Base-by-base conservation (phyloP, 2,329 filamentous ascomycete species). In the Monosporascus cannonballus region DNA sequence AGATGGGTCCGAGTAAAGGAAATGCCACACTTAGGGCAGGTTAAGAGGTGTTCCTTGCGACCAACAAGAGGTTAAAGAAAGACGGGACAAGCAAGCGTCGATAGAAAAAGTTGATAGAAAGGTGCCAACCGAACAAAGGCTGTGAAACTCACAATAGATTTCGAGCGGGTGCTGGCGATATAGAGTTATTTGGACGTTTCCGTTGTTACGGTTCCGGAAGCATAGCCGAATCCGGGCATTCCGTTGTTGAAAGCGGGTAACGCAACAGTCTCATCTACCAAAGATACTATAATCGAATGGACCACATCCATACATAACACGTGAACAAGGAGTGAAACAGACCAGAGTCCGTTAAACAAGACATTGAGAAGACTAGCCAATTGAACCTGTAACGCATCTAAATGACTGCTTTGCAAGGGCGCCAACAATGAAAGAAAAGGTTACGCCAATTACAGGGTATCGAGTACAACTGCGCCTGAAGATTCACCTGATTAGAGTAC, bases 161-260 rank as follows among this genome's bases (percentile, higher is more conserved):
- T 17, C 34, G n/a, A 22, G 25, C 11, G 20, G 17, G n/a, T 15
- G 0, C n/a, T 11, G 11, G 24, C 11, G 11, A 17, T n/a, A 20
- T 7, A 24, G 4, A 3, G 17, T 15, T 20, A 39, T 17, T 9
- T 41, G 15, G 34, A 41, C 22, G 36, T 30, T 49, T 49, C 20
- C 47, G 47, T 49, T 15, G 17, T 39, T 24, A 37, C 47, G 47
- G 14, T 49, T 49, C 18, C 47, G 34, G 30, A 7, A n/a, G 22
- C 20, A 20, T 24, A 14, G 8, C 2, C 11, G n/a, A 15, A 24
- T 25, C 11, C 34, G 20, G 56, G 51, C 60, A 62, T 62, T 62
- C 58, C 58, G 53, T 15, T 22, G 51, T 54, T 51, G 58, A 41
- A 58, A 58, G 54, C 51, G 51, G 53, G 45, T 37, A 11, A 20